Evolutionary conservation across 148 eudicot genomes (phyloP).

Genomic region (Chenopodium berlandieri): DNA sequence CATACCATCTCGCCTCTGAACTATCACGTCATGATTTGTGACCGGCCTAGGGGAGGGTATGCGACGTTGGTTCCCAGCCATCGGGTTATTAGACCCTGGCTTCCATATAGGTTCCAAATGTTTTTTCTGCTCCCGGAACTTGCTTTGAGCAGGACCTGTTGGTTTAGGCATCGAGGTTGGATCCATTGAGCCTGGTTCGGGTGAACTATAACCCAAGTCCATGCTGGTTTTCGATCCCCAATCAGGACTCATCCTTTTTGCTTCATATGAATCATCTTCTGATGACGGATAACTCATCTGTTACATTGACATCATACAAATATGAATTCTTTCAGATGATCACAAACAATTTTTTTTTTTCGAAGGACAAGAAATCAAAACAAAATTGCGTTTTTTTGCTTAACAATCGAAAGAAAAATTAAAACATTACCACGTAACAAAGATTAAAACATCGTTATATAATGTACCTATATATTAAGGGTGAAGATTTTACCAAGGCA

Average conservation of each 20-base stretch:
- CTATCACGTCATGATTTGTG: slow-evolving; percentile 16
- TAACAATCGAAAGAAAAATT: background rate
- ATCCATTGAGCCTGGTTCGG: slow-evolving; percentile 14
- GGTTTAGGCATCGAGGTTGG: slow-evolving; percentile 6
- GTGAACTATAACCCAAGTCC: slow-evolving; percentile 18
- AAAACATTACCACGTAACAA: background rate
- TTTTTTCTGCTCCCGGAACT: slow-evolving; percentile 28
- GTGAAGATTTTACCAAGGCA: background rate
- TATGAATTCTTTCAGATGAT: background rate
- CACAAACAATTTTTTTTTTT: background rate
- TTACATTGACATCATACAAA: background rate
- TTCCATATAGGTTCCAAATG: slow-evolving; percentile 23
- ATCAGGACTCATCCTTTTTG: slow-evolving; percentile 25
- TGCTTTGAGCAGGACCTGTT: slow-evolving; percentile 15
- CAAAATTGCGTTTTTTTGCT: background rate
- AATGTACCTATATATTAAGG: background rate
- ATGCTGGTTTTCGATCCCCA: slow-evolving; percentile 18
- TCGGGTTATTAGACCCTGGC: slow-evolving; percentile 20
- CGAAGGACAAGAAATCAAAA: background rate
- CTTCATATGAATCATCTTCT: slow-evolving; percentile 33
- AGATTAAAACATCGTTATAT: background rate
- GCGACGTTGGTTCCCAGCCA: slow-evolving; percentile 20
- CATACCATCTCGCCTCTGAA: slow-evolving; percentile 9
- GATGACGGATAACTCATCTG: slow-evolving; percentile 42
- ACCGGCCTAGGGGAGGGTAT: slow-evolving; percentile 24